Evolutionary conservation across 2,329 filamentous ascomycete species (phyloP), one percentile per base, ranked within the genome.

Genomic region (Aspergillus sp.): DNA sequence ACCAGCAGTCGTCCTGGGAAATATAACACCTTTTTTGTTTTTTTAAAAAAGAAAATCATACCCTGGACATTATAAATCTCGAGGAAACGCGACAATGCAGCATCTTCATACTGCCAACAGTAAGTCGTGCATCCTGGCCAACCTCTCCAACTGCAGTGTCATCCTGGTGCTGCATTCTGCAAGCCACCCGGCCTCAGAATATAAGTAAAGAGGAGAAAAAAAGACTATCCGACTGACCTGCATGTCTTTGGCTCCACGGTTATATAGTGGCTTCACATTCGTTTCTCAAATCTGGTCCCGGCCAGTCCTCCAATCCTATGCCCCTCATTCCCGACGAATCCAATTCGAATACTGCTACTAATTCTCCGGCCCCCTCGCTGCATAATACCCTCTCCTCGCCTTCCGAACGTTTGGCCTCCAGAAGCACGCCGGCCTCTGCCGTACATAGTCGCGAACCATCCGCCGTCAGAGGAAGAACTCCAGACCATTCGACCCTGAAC

Each of bases 381-480:
- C 66, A 67, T 57, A 63, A 68, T 56, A 62, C 52, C 47, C 57
- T 64, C 49, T 53, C 65, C 52, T 64, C 66, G 48, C 59, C 63
- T 48, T 56, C 65, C 46, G 68, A 70, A 47, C 63, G 65, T 41
- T 55, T 66, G 48, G 60, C 60, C 29, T 59, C 62, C 32, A 64
- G 66, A 54, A 66, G 64, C 44, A 60, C 62, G 44, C 66, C 64
- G 42, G 62, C 65, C 9, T 61, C 64, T 43, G 61, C 60, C 45
- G 59, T 68, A 46, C 70, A 73, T 50, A 69, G 66, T 48, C 66
- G 70, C 53, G 70, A 73, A 55, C 57, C 67, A 36, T 73, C 71
- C 46, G 52, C 66, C 41, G 67, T 63, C 41, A 66, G 71, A 63
- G 70, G 70, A 48, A 63, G 71, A 60, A 56, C 60, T 41, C 55